phyloP scores from a whole-genome alignment of 495 filamentous ascomycete species.

The Penicillium coprophilum region DNA sequence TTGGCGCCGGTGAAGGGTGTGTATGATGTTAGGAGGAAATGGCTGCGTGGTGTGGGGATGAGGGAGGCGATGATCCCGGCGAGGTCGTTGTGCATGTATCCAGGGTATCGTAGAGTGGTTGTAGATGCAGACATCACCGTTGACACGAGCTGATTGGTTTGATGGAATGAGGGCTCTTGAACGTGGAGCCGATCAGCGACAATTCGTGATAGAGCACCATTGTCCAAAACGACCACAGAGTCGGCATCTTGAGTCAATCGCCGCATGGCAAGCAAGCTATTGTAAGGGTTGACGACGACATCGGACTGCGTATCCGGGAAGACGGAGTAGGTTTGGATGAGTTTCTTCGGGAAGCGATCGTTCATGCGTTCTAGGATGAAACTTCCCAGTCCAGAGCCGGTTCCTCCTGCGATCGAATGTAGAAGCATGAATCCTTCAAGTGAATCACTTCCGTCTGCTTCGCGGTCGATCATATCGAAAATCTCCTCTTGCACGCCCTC shows the following conservation, averaged over 20 bases:
- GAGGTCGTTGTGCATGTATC: constrained; percentile 99
- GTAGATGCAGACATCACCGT: constrained; percentile 99
- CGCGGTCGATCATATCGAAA: constrained; percentile 98
- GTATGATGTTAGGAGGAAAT: constrained; percentile 97
- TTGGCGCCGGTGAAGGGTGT: constrained; percentile 96
- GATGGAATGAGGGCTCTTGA: constrained; percentile 89
- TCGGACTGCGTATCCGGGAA: constrained; percentile 90
- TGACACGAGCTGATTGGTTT: constrained; percentile 95
- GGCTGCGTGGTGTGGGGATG: constrained; percentile 92
- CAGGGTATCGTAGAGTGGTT: constrained; percentile 91
- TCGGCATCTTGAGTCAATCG: constrained; percentile 93
- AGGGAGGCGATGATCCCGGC: constrained; percentile 94
- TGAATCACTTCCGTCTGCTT: constrained; percentile 96
- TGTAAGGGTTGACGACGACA: constrained; percentile 97
- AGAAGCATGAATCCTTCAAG: constrained; percentile 98
- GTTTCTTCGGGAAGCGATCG: constrained; percentile 96
- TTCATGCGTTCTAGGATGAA: constrained; percentile 96
- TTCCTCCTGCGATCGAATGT: constrained; percentile 96
- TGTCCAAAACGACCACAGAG: constrained; percentile 96
- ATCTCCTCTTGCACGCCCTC: constrained; percentile 93
- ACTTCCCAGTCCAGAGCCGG: constrained; percentile 89
- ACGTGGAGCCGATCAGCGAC: constrained; percentile 93
- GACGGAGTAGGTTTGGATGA: constrained; percentile 98
- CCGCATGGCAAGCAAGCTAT: constrained; percentile 89
- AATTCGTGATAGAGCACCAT: constrained; percentile 89